Evolutionary conservation across 331 rosid species (phyloP).

Genomic region (Quercus lobata): DNA sequence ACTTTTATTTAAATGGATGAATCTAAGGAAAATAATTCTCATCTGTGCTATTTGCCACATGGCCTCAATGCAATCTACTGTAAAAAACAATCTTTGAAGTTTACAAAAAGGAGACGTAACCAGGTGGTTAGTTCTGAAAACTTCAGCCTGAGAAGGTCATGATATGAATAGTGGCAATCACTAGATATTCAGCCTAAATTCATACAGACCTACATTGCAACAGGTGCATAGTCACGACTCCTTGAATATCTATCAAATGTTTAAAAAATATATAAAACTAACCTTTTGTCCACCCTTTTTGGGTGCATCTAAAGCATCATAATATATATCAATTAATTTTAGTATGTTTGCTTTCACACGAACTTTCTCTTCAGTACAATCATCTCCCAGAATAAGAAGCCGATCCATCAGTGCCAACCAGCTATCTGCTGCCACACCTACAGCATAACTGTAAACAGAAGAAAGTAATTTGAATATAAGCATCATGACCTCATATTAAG

Average conservation of each 20-base stretch:
- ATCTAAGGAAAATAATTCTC: neutral
- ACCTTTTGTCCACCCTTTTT: constrained; percentile 68
- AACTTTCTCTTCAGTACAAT: constrained; percentile 22
- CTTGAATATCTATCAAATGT: neutral
- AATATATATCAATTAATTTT: constrained; percentile 53
- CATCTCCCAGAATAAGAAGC: constrained; percentile 34
- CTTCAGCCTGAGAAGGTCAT: neutral
- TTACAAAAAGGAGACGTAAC: neutral
- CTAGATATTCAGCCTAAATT: neutral
- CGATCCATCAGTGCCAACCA: constrained; percentile 74
- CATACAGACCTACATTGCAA: neutral
- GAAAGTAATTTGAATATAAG: neutral
- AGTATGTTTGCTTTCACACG: constrained; percentile 37
- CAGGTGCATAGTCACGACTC: neutral
- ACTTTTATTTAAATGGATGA: no score
- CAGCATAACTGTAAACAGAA: constrained; percentile 38
- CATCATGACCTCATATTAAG: constrained; percentile 2
- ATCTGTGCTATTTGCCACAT: neutral
- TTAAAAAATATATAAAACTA: constrained; percentile 19
- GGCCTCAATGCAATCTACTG: neutral
- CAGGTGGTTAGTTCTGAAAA: neutral
- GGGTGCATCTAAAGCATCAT: constrained; percentile 74
- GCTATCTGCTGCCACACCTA: constrained; percentile 54
- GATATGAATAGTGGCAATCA: neutral
- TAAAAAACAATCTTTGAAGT: neutral